These are phyloP conservation scores for Gossypium rotundifolium DNA, from an alignment of 345 rosid genomes.

Conservation along the genomic window DNA sequence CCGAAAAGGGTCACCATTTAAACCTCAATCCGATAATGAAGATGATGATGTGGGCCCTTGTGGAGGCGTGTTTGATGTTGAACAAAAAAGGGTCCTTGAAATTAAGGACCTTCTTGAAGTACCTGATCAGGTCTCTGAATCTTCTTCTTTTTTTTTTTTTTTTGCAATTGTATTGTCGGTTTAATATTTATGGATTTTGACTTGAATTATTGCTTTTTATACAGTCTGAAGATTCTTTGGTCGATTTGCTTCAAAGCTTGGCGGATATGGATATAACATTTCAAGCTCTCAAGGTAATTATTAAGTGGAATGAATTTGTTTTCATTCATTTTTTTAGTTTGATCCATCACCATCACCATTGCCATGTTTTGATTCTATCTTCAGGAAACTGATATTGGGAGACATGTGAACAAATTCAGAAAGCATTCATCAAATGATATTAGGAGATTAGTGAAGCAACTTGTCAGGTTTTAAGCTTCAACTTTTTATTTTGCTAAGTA, in stretches of 20 bases:
- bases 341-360: not conserved
- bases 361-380: conserved; percentile 19
- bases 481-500: not conserved
- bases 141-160: not conserved
- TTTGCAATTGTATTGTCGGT: conserved; percentile 6
- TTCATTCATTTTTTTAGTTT: conserved; percentile 10
- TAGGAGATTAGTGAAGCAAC: conserved; percentile 57
- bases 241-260: conserved; percentile 89
- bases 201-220: conserved; percentile 15
- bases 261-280: conserved; percentile 96
- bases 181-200: conserved; percentile 13
- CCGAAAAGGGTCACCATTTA: conserved; percentile 28
- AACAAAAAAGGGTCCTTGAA: conserved; percentile 51
- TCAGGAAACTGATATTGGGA: conserved; percentile 72
- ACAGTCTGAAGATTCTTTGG: conserved; percentile 79
- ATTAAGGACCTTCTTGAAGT: conserved; percentile 84
- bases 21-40: conserved; percentile 45
- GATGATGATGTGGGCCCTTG: conserved; percentile 73
- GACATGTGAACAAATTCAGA: conserved; percentile 54
- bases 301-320: conserved; percentile 20
- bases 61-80: conserved; percentile 90
- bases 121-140: conserved; percentile 64
- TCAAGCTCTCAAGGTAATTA: conserved; percentile 71
- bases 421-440: conserved; percentile 57
- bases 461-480: conserved; percentile 38